Conservation (phyloP, 164 flowering plant genomes). For the Kalanchoe fedtschenkoi region DNA sequence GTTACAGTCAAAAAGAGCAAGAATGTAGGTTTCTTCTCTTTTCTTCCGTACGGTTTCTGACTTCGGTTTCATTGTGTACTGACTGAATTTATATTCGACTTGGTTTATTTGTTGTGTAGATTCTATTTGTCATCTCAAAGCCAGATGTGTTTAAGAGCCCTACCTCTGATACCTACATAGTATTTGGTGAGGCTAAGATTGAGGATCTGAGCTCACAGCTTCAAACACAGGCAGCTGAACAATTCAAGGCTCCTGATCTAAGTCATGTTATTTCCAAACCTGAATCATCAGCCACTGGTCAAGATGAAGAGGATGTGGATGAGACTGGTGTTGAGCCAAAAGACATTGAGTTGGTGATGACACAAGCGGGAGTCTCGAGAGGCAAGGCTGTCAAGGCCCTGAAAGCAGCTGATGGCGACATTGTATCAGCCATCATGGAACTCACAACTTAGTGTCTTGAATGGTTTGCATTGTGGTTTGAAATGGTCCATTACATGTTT, state of each 20-base stretch:
- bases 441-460: slow-evolving; percentile 18
- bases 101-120: slow-evolving; percentile 11
- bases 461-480: background rate
- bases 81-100: background rate
- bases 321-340: slow-evolving; percentile 40
- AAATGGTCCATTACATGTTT: background rate
- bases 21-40: slow-evolving; percentile 22
- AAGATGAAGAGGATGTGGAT: slow-evolving; percentile 38
- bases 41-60: too few relatives aligned
- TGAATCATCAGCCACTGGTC: slow-evolving; percentile 24
- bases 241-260: slow-evolving; percentile 32
- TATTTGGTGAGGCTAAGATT: slow-evolving; percentile 43
- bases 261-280: slow-evolving; percentile 25
- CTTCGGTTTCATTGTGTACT: too few relatives aligned
- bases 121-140: slow-evolving; percentile 35
- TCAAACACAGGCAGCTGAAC: slow-evolving; percentile 41
- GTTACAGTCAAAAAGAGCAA: slow-evolving; percentile 50
- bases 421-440: slow-evolving; percentile 40
- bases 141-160: slow-evolving; percentile 46
- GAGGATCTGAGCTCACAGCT: slow-evolving; percentile 41
- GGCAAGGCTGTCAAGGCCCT: slow-evolving; percentile 32
- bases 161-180: slow-evolving; percentile 30
- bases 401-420: slow-evolving; percentile 31
- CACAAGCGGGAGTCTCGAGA: slow-evolving; percentile 36
- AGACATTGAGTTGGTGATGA: slow-evolving; percentile 40